These are phyloP conservation scores for Cladorrhinum samala DNA, from an alignment of 495 filamentous ascomycete species.

Conservation along the genomic window DNA sequence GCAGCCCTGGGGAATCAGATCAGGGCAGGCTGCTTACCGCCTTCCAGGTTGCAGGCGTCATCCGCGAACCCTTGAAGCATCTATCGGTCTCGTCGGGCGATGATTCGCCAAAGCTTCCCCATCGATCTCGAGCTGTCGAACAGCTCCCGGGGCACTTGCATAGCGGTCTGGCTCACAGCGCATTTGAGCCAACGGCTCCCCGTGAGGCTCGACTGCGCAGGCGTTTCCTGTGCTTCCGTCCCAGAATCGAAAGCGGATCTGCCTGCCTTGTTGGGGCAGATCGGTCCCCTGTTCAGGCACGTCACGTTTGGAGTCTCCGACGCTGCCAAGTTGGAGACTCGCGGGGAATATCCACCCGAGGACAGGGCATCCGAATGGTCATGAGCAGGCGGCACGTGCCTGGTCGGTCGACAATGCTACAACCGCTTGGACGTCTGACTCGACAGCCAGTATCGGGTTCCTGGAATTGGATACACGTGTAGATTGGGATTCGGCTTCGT, in stretches of 20 bases:
- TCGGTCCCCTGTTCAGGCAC: constrained; percentile 9
- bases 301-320: constrained; percentile 12
- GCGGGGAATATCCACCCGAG: constrained; percentile 8
- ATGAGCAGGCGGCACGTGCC: constrained; percentile 17
- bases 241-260: background rate
- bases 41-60: background rate
- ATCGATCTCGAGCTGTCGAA: constrained; percentile 4
- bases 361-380: constrained; percentile 9
- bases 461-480: background rate
- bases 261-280: constrained; percentile 2
- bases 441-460: background rate
- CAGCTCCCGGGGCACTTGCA: constrained; percentile 1
- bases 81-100: background rate
- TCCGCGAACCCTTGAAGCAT: background rate
- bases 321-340: constrained; percentile 6
- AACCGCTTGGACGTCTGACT: constrained; percentile 7
- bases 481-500: background rate
- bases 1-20: background rate
- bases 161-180: background rate
- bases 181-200: background rate
- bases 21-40: constrained; percentile 7
- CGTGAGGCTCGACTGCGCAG: background rate
- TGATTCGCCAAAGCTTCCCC: constrained; percentile 14
- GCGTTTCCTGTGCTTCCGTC: background rate
- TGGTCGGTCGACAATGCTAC: constrained; percentile 4